These are phyloP conservation scores for Wakefieldia striispora DNA, from an alignment of 768 basidiomycete species.

Conservation along the genomic window DNA sequence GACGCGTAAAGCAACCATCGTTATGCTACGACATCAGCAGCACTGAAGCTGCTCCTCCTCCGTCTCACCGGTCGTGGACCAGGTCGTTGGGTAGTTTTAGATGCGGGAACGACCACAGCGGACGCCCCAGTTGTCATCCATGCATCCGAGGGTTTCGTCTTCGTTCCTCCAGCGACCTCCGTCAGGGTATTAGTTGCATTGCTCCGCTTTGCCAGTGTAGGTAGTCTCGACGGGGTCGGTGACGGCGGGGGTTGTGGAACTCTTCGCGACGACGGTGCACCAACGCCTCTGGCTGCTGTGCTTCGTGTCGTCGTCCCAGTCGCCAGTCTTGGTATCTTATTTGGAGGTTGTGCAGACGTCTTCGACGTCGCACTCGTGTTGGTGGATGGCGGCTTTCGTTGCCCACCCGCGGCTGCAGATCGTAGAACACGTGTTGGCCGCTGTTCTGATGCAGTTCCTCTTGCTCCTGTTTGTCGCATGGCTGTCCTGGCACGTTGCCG, in stretches of 20 bases:
- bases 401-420: slow-evolving; percentile 57
- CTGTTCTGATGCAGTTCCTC: slow-evolving; percentile 67
- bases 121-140: slow-evolving; percentile 77
- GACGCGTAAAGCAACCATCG: background rate
- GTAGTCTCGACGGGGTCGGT: slow-evolving; percentile 73
- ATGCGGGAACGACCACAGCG: slow-evolving; percentile 68
- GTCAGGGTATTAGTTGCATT: slow-evolving; percentile 44
- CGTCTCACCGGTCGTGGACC: slow-evolving; percentile 70
- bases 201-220: slow-evolving; percentile 64
- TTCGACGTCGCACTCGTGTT: slow-evolving; percentile 36
- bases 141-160: slow-evolving; percentile 45
- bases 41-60: slow-evolving; percentile 83
- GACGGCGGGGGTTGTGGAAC: slow-evolving; percentile 52
- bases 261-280: slow-evolving; percentile 34
- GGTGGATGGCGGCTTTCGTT: slow-evolving; percentile 50
- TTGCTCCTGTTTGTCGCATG: slow-evolving; percentile 37
- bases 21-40: slow-evolving; percentile 81
- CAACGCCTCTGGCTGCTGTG: slow-evolving; percentile 37
- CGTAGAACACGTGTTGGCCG: slow-evolving; percentile 73
- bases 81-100: slow-evolving; percentile 67
- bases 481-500: slow-evolving; percentile 38
- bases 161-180: slow-evolving; percentile 45
- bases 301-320: slow-evolving; percentile 50
- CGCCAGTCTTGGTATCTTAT: slow-evolving; percentile 69
- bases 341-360: slow-evolving; percentile 49